Evolutionary conservation across 352 stramenopile species (phyloP), one percentile per base, ranked within the genome.

Genomic region (Elongisporangium undulatum): DNA sequence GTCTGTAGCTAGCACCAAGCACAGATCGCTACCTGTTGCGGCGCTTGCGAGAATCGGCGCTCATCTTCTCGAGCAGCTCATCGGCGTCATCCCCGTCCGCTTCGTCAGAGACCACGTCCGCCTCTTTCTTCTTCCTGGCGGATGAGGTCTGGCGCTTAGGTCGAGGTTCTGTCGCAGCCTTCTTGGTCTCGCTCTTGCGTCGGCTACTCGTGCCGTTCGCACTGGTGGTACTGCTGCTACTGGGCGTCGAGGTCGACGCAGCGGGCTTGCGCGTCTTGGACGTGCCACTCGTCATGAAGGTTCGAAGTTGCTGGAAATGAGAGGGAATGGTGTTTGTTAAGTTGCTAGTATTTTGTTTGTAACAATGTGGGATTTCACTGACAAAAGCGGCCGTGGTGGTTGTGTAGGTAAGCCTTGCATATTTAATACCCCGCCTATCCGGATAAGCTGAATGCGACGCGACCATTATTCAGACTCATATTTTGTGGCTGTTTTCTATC

Each of bases 21-120:
- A 7, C 24, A n/a, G 22, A 23, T 4, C n/a, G 7, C n/a, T 34
- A 53, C 58, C 17, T 60, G 73, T 64, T 39, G 57, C 51, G 67
- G 49, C 73, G 50, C 9, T 75, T 75, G 51, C 75, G 75, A 12
- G 69, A 69, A 58, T 86, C 78, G n/a, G 58, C 61, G 26, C 58
- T 72, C 55, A 89, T 69, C 23, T 69, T 64, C 9, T 74, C 72
- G 52, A 82, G 61, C 58, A 86, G 58, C 39, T 75, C 73, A 7
- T 84, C 63, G 22, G 62, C 29, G 4, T 41, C 62, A 12, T 69
- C 68, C 1, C 24, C 63, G 34, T 79, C 70, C 4, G 67, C 59
- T 7, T 79, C 70, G 2, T 70, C 65, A 5, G 66, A 49, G 1
- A n/a, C n/a, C n/a, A 48, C 56, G 38, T 45, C 24, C 9, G 29